Percentiles rank a stretch among this genome's conserved stretches.
Evolutionary conservation across 164 flowering plant genomes (phyloP).

Genomic region (Stephania cephalantha): DNA sequence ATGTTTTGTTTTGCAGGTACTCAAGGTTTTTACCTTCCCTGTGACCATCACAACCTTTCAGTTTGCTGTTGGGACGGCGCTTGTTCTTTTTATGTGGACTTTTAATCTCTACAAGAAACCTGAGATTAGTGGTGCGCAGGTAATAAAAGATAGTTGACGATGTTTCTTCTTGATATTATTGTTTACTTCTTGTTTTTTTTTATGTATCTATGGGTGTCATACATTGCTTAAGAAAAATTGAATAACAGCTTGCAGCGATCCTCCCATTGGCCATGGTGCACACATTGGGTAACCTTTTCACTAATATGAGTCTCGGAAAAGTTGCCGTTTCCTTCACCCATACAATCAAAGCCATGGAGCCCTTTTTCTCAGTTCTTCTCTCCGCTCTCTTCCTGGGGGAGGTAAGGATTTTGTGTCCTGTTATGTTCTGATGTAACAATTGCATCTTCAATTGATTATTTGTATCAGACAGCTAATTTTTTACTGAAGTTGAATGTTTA

Average conservation of each 20-base stretch:
- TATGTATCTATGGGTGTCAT: neutral
- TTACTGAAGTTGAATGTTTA: neutral
- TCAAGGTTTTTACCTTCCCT: conserved; percentile 64
- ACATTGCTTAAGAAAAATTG: neutral
- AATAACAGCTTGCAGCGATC: conserved; percentile 61
- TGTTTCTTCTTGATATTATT: neutral
- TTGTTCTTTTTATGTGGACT: conserved; percentile 62
- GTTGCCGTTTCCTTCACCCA: conserved; percentile 98
- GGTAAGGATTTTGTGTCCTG: conserved; percentile 32
- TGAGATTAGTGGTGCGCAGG: conserved; percentile 58
- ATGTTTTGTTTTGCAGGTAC: conserved; percentile 38
- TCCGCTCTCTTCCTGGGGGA: conserved; percentile 97
- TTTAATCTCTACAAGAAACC: conserved; percentile 60
- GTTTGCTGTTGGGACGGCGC: conserved; percentile 58
- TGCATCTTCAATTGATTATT: neutral
- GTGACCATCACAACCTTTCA: conserved; percentile 54
- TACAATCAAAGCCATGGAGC: conserved; percentile 97
- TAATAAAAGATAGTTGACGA: conserved; percentile 9
- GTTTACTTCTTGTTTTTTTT: neutral
- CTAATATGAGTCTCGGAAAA: conserved; percentile 99
- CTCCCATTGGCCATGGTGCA: conserved; percentile 88
- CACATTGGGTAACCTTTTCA: conserved; percentile 84
- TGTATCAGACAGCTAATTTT: neutral
- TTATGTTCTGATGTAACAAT: conserved; percentile 1
- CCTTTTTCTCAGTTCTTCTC: conserved; percentile 92